Evolutionary conservation across 2,329 filamentous ascomycete genomes (phyloP).

Genomic region (Nothophoma quercina): DNA sequence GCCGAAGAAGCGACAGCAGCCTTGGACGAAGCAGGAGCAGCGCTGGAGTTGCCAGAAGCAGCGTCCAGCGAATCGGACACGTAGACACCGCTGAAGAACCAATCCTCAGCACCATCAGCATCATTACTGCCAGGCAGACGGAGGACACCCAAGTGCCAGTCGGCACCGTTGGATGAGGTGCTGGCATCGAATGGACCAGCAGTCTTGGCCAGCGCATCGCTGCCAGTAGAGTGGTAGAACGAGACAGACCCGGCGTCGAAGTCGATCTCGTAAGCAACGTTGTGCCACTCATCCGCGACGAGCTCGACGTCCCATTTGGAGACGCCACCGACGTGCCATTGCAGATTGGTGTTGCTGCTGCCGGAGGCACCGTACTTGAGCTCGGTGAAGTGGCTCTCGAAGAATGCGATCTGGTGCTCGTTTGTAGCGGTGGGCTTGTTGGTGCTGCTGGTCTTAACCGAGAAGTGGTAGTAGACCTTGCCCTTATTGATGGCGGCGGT

Average conservation of each 20-base stretch:
- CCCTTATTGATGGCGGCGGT: slow-evolving; percentile 69
- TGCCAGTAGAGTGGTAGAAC: slow-evolving; percentile 74
- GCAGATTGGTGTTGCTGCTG: slow-evolving; percentile 62
- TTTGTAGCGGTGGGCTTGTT: slow-evolving; percentile 68
- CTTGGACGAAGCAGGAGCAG: slow-evolving; percentile 16
- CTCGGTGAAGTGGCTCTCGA: slow-evolving; percentile 77
- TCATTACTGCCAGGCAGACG: slow-evolving; percentile 67
- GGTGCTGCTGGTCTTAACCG: slow-evolving; percentile 63
- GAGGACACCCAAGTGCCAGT: slow-evolving; percentile 76
- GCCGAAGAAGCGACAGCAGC: slow-evolving; percentile 13
- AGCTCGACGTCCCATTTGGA: slow-evolving; percentile 70
- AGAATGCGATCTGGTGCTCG: slow-evolving; percentile 72
- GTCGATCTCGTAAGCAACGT: slow-evolving; percentile 77
- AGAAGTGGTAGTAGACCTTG: slow-evolving; percentile 76
- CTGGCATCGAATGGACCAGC: slow-evolving; percentile 67
- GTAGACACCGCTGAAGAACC: slow-evolving; percentile 77
- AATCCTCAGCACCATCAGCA: slow-evolving; percentile 66
- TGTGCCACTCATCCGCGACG: slow-evolving; percentile 73
- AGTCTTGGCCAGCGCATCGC: slow-evolving; percentile 63
- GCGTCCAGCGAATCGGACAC: slow-evolving; percentile 53
- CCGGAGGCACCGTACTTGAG: slow-evolving; percentile 68
- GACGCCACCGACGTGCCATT: slow-evolving; percentile 69
- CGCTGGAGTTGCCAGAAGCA: slow-evolving; percentile 12
- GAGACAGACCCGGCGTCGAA: slow-evolving; percentile 68
- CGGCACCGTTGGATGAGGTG: slow-evolving; percentile 70